Evolutionary conservation across 768 basidiomycete genomes (phyloP), one percentile per base, ranked within the genome.

Genomic region (Mycena amicta): DNA sequence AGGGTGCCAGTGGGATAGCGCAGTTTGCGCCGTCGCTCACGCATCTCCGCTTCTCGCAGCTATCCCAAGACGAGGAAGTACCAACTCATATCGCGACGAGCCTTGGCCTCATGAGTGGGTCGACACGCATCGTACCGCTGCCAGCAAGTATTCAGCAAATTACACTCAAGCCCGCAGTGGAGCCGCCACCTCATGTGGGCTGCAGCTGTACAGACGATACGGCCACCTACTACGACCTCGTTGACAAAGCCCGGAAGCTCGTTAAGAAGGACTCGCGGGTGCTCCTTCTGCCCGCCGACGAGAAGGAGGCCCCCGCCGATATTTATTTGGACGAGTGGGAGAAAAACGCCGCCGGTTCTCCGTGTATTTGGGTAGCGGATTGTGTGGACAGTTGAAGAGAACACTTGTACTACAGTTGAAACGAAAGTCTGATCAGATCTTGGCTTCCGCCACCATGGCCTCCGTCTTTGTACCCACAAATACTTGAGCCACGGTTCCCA

Each of bases 21-120:
- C 16, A 56, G 39, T 62, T 71, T 18, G 63, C 67, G 13, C 67
- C 69, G 12, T 55, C 55, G 2, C 52, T 71, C 47, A 60, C 59
- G 3, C 51, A 63, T 27, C 39, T 74, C 15, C 58, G 60, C 16
- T 28, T 64, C 15, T 66, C 59, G 13, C 37, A 56, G 23, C 50
- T 57, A 15, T 29, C 26, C 13, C 26, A 58, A 43, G 52, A 53
- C 8, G 27, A 28, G 5, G 6, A 20, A 3, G 33, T 56, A n/a
- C 25, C 25, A 6, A 23, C n/a, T 13, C 15, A 13, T 11, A 49
- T 28, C 27, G 47, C 47, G 27, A 13, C 8, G 8, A 52, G 26
- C 0, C 55, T 54, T 27, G 60, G 55, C n/a, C 27, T 50, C 13
- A 43, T 13, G 18, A 26, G 1, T 5, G 26, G 16, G 26, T 16